Conservation (phyloP, 768 basidiomycete genomes). For the Hysterangium stoloniferum region DNA sequence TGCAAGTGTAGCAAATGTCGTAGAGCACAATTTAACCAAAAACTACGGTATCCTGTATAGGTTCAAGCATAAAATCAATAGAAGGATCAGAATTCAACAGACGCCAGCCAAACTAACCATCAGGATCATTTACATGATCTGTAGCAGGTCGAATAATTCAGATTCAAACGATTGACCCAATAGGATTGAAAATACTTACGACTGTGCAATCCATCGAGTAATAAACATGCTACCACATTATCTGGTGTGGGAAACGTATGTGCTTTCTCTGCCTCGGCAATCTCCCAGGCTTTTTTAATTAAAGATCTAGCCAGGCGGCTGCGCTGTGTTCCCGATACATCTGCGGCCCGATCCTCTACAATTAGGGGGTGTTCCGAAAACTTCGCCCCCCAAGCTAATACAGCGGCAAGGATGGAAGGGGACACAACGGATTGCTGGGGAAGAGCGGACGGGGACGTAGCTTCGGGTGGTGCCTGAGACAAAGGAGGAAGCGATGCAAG, state of each 20-base stretch:
- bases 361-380: slow-evolving; percentile 89
- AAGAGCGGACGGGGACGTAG: not conserved
- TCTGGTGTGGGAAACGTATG: slow-evolving; percentile 73
- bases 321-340: slow-evolving; percentile 40
- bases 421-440: slow-evolving; percentile 42
- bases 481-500: slow-evolving; percentile 26
- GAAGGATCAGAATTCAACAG: not conserved
- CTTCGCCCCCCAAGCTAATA: slow-evolving; percentile 87
- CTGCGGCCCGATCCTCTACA: slow-evolving; percentile 65
- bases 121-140: slow-evolving; percentile 70
- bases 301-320: slow-evolving; percentile 72
- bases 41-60: slow-evolving; percentile 66
- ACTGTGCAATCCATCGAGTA: slow-evolving; percentile 80
- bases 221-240: slow-evolving; percentile 72
- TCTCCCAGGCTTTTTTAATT: slow-evolving; percentile 73
- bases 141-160: slow-evolving; percentile 12
- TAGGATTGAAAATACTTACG: slow-evolving; percentile 61
- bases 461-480: slow-evolving; percentile 10
- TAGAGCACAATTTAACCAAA: slow-evolving; percentile 75
- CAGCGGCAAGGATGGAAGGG: slow-evolving; percentile 74
- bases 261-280: slow-evolving; percentile 82
- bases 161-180: too few species aligned
- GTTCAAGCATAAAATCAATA: slow-evolving; percentile 14
- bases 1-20: slow-evolving; percentile 73
- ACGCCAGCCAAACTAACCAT: slow-evolving; percentile 35